phyloP scores from a whole-genome alignment of 164 flowering plant genomes.

The Chimonanthus praecox region DNA sequence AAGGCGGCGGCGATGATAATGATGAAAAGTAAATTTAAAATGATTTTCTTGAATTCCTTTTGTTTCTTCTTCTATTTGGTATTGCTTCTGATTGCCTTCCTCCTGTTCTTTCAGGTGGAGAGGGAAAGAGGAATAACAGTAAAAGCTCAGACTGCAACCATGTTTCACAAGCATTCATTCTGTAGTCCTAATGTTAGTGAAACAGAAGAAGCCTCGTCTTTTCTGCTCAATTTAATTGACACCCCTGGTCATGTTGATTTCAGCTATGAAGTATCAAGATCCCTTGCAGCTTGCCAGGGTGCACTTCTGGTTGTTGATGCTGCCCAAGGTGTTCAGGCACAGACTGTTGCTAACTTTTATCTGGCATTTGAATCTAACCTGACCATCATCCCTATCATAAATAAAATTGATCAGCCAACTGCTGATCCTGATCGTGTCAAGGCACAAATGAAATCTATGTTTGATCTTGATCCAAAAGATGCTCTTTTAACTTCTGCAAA shows the following conservation, averaged over 20 bases:
- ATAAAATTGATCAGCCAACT: conserved; percentile 96
- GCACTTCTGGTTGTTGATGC: conserved; percentile 98
- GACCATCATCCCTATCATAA: conserved; percentile 77
- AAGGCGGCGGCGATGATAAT: too few species aligned
- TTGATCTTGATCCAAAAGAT: conserved; percentile 77
- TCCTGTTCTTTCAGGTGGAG: conserved; percentile 60
- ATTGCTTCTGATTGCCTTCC: conserved; percentile 7
- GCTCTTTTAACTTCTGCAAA: conserved; percentile 89
- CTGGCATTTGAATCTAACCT: conserved; percentile 93
- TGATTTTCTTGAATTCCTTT: neutral
- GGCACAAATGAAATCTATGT: conserved; percentile 86
- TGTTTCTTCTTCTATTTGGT: neutral
- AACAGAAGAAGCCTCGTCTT: conserved; percentile 32
- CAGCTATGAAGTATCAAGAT: conserved; percentile 97
- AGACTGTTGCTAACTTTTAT: conserved; percentile 95
- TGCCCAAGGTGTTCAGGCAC: conserved; percentile 98
- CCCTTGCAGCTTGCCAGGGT: conserved; percentile 98
- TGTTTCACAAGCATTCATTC: conserved; percentile 58
- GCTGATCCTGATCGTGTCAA: conserved; percentile 96
- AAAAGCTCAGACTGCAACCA: conserved; percentile 98
- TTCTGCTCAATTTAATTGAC: conserved; percentile 77
- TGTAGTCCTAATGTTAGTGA: conserved; percentile 18
- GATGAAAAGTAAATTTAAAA: neutral
- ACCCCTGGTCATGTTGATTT: conserved; percentile 99
- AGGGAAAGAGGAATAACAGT: conserved; percentile 98